A percentile compares a stretch with the other conserved stretches of the same genome.
Conservation (phyloP, 176 grass and related monocot genomes). For the Poa annua region DNA sequence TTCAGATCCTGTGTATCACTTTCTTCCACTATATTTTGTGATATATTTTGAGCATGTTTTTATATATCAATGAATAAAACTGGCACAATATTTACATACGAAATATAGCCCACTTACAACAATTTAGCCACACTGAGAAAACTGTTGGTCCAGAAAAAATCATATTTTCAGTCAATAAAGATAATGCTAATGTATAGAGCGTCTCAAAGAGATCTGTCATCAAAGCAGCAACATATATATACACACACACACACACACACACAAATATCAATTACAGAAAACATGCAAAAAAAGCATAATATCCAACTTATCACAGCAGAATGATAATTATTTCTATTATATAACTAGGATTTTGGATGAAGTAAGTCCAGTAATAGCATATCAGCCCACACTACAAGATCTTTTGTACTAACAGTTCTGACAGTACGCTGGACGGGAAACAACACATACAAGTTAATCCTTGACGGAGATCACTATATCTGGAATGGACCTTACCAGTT, state of each 20-base stretch:
- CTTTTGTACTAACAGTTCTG: conserved; percentile 3
- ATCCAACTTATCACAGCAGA: background rate
- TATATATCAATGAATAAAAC: background rate
- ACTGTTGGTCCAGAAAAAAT: background rate
- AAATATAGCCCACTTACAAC: background rate
- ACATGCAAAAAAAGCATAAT: background rate
- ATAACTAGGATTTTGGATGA: background rate
- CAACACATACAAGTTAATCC: background rate
- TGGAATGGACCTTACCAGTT: background rate
- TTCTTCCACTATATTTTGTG: background rate
- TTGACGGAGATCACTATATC: background rate
- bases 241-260: background rate
- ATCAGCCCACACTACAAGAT: background rate
- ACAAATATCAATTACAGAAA: background rate
- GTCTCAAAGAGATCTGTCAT: background rate
- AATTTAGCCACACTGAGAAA: conserved; percentile 4
- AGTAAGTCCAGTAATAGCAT: background rate
- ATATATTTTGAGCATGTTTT: background rate
- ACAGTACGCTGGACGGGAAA: background rate
- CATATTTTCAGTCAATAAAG: background rate
- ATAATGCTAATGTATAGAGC: background rate
- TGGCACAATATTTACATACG: background rate
- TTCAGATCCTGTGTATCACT: background rate
- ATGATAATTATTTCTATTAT: background rate
- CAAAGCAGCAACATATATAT: background rate